These are phyloP conservation scores for Trichoderma sp. DNA, from an alignment of 2,329 filamentous ascomycete species.

Conservation along the genomic window DNA sequence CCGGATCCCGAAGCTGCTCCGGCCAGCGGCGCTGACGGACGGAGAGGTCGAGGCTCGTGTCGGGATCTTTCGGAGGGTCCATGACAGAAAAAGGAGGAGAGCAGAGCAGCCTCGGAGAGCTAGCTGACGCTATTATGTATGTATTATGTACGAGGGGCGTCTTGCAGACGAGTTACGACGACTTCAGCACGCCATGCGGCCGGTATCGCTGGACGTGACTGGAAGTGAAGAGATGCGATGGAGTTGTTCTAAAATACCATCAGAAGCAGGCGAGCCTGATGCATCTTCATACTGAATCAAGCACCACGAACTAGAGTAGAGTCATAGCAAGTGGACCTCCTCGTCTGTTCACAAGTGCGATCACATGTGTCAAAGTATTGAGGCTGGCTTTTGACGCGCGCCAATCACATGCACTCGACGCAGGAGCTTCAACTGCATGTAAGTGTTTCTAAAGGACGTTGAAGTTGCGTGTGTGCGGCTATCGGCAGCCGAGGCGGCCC, in stretches of 20 bases:
- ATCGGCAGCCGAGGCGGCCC: not conserved
- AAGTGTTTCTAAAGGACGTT: not conserved
- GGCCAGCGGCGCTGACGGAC: conserved; percentile 6
- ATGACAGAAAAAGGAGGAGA: not conserved
- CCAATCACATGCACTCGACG: not conserved
- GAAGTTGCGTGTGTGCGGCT: not conserved
- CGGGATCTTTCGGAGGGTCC: conserved; percentile 9
- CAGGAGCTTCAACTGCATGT: not conserved
- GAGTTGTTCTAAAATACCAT: not conserved
- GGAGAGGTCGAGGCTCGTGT: conserved; percentile 1
- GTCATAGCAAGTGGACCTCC: not conserved
- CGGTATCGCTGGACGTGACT: conserved; percentile 5
- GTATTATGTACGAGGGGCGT: not conserved
- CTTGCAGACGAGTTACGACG: not conserved
- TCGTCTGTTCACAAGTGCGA: not conserved
- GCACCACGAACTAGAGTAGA: not conserved
- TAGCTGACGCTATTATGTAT: not conserved
- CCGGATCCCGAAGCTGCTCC: conserved; percentile 17
- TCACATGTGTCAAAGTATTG: not conserved
- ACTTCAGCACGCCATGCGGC: not conserved
- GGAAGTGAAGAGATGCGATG: not conserved
- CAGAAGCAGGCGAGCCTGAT: not conserved
- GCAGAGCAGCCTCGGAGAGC: not conserved
- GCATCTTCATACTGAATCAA: not conserved
- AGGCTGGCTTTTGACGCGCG: not conserved